These are phyloP conservation scores for Sclerotinia spermophila DNA, from an alignment of 2,329 filamentous ascomycete genomes.

Conservation along the genomic window DNA sequence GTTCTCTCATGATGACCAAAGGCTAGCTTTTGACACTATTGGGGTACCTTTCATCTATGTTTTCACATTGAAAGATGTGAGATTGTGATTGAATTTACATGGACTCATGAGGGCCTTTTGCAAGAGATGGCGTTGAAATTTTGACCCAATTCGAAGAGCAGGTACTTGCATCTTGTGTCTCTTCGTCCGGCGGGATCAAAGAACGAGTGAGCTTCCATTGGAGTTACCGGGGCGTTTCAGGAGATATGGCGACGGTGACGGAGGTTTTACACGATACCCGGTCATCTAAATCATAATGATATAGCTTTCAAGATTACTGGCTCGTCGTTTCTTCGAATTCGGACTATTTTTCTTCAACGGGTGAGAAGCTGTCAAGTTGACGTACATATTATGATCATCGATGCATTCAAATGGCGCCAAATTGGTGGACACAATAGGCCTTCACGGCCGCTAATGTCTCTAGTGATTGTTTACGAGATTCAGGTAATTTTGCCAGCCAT, in stretches of 20 bases:
- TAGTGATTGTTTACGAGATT: background rate
- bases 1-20: conserved; percentile 30
- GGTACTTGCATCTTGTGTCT: background rate
- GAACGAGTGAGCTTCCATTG: background rate
- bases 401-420: background rate
- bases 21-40: background rate
- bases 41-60: background rate
- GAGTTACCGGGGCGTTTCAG: background rate
- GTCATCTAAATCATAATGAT: background rate
- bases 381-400: conserved; percentile 1
- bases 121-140: background rate
- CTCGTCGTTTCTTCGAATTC: background rate
- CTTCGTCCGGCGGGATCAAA: background rate
- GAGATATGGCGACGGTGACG: background rate
- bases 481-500: conserved; percentile 3
- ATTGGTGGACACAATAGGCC: background rate
- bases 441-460: background rate
- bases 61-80: background rate
- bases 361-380: background rate
- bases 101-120: background rate
- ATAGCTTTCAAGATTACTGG: background rate
- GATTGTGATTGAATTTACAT: background rate
- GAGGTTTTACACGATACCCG: conserved; percentile 13
- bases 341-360: conserved; percentile 9
- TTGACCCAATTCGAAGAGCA: background rate